These are phyloP conservation scores for Penicillium fuscoglaucum DNA, from an alignment of 2,329 filamentous ascomycete species.

Conservation along the genomic window DNA sequence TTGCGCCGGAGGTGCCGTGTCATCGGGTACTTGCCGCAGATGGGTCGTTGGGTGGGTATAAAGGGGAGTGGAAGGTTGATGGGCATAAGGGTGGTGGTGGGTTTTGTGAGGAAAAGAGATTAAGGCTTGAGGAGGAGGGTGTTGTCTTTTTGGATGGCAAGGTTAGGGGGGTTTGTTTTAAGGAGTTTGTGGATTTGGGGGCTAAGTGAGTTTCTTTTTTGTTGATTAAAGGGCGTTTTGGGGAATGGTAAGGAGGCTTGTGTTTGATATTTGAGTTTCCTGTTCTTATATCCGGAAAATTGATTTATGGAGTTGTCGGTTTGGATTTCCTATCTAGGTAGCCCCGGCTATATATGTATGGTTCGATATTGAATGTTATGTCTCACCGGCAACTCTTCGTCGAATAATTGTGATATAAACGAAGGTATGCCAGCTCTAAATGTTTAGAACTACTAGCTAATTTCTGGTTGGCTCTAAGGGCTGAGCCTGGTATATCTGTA, in stretches of 20 bases:
- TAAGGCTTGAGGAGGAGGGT: constrained; percentile 37
- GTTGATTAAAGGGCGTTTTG: neutral
- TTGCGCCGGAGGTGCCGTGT: constrained; percentile 78
- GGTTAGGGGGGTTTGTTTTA: constrained; percentile 35
- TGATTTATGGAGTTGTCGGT: neutral
- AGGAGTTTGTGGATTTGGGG: constrained; percentile 29
- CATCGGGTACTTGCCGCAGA: constrained; percentile 76
- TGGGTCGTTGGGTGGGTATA: constrained; percentile 58
- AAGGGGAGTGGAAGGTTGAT: constrained; percentile 51
- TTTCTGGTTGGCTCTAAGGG: too few relatives aligned
- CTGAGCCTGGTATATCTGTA: too few relatives aligned
- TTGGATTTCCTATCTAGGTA: neutral
- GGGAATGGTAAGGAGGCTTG: neutral
- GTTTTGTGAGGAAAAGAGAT: constrained; percentile 42
- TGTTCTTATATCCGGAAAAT: neutral
- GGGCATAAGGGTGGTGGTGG: constrained; percentile 33
- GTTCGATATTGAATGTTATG: too few relatives aligned
- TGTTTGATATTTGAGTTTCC: neutral
- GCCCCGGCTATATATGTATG: neutral
- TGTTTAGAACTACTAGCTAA: too few relatives aligned
- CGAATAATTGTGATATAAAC: neutral
- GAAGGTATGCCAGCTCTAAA: neutral
- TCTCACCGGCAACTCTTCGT: neutral
- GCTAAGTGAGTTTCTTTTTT: constrained; percentile 15
- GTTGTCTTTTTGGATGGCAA: constrained; percentile 36